A percentile compares a stretch with the other conserved stretches of the same genome.
phyloP scores from a whole-genome alignment of 1,139 yeast species.

The Yamadazyma triangularis region DNA sequence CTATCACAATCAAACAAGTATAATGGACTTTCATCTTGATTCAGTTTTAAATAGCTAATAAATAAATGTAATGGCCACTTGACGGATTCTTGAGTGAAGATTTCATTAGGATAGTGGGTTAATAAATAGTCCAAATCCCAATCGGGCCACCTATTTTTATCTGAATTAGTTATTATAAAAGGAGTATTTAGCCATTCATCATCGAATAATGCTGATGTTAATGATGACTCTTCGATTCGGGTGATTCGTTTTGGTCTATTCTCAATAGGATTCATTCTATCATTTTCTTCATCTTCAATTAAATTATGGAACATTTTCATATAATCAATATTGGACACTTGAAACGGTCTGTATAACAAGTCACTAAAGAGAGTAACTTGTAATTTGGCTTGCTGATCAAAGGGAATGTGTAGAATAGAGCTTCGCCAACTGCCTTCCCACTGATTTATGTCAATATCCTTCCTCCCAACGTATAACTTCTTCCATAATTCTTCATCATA shows the following conservation, averaged over 20 bases:
- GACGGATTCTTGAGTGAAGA: constrained; percentile 80
- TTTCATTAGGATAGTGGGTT: constrained; percentile 51
- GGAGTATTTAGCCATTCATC: constrained; percentile 50
- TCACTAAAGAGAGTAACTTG: constrained; percentile 44
- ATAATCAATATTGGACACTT: constrained; percentile 70
- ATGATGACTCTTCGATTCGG: constrained; percentile 36
- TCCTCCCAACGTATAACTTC: constrained; percentile 39
- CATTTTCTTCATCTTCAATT: constrained; percentile 40
- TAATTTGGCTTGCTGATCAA: constrained; percentile 35
- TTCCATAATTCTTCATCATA: constrained; percentile 82
- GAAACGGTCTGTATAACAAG: constrained; percentile 70
- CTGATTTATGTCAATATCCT: constrained; percentile 11
- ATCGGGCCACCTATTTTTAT: constrained; percentile 52
- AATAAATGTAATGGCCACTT: constrained; percentile 70
- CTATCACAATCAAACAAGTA: constrained; percentile 81
- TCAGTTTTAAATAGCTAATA: constrained; percentile 53
- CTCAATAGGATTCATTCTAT: constrained; percentile 15
- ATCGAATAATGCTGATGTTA: constrained; percentile 41
- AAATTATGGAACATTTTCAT: constrained; percentile 40
- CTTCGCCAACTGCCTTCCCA: constrained; percentile 85
- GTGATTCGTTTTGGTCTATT: constrained; percentile 39
- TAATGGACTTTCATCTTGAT: constrained; percentile 76
- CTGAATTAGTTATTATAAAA: constrained; percentile 52
- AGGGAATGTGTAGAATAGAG: constrained; percentile 43
- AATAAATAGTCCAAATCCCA: constrained; percentile 57